Base-by-base conservation (phyloP, 2,329 filamentous ascomycete species). In the Diplodia corticola region DNA sequence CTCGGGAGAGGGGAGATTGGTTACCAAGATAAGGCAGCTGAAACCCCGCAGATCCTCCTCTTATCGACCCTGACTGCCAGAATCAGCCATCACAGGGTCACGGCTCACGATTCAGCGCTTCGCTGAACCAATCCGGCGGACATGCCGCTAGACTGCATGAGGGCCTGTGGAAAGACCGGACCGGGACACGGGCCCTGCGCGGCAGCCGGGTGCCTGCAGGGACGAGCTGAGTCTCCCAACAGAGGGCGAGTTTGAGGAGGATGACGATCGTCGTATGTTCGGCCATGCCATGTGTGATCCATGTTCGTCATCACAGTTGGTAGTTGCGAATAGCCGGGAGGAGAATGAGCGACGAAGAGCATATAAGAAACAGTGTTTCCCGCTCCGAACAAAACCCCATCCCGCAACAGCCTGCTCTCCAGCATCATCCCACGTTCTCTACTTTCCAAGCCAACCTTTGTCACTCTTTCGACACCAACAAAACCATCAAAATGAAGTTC, bases 401-500 rank as follows among this genome's bases (percentile, higher is more conserved):
- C 63, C 40, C 53, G 51, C 53, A 22, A 59, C 53, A 60, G 54
- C 28, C 40, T 26, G 44, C 28, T 61, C 57, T 48, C 35, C 20
- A 60, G 40, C 57, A 61, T 61, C 63, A 26, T 46, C 63, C 37
- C 63, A 61, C 63, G 63, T 53, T 65, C 64, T 22, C 54, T 60
- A 40, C 33, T 48, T 22, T 20, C 22, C 24, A 46, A n/a, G 33
- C 49, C 51, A 26, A 54, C 48, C 44, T 20, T 44, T 44, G 20
- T 60, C 64, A 66, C 30, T 60, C 54, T 40, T 60, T 63, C 37
- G 33, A 61, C 48, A 44, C 7, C 40, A 44, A 44, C 17, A 44
- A 3, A 44, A n/a, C 48, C 28, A 22, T 48, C 54, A 66, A n/a
- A 35, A 66, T 66, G 64, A 66, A 66, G 64, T 66, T 66, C 57